Base-by-base conservation (phyloP, 495 filamentous ascomycete species). In the Podospora conica region DNA sequence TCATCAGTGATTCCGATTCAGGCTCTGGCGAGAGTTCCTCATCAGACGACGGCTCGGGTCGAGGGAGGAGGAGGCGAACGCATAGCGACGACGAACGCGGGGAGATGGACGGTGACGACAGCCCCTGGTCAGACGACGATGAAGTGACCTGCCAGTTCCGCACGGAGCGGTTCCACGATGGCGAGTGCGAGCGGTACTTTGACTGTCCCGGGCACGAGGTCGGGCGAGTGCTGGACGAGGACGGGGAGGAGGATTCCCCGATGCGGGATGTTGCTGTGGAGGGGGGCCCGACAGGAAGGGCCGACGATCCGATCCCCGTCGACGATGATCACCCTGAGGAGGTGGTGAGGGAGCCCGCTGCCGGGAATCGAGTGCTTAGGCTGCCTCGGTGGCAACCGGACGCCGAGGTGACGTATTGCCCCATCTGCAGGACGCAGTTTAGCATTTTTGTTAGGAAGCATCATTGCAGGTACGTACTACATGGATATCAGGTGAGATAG, bases 401-500 rank as follows among this genome's bases (percentile, higher is more conserved):
- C 75, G 78, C 83, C 21, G 89, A 92, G 66, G 91, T 88, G 20
- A 84, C 85, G 0, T 80, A 83, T 53, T 97, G 93, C 76, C 91
- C 92, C 1, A 96, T 97, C 53, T 97, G 93, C 68, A 75, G 76
- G 28, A 87, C 81, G 3, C 81, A 83, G 20, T 97, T 97, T 70
- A 90, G 83, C 71, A 92, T 96, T 70, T 96, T 90, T 83, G 86
- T 91, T 74, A 83, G 93, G 61, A 95, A 94, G 72, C 93, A 97
- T 75, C 93, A 97, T 73, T 97, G 93, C 78, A 81, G 88, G 86
- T 88, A 79, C 58, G 83, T 78, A 63, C 28, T 1, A 6, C 20
- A 18, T 29, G 23, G 24, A 18, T 29, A 12, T n/a, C 20, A 6
- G 60, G 29, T 8, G 10, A 25, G 22, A 12, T 29, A 59, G 10